Base-by-base conservation (phyloP, 2,329 filamentous ascomycete species). In the Cadophora malorum region DNA sequence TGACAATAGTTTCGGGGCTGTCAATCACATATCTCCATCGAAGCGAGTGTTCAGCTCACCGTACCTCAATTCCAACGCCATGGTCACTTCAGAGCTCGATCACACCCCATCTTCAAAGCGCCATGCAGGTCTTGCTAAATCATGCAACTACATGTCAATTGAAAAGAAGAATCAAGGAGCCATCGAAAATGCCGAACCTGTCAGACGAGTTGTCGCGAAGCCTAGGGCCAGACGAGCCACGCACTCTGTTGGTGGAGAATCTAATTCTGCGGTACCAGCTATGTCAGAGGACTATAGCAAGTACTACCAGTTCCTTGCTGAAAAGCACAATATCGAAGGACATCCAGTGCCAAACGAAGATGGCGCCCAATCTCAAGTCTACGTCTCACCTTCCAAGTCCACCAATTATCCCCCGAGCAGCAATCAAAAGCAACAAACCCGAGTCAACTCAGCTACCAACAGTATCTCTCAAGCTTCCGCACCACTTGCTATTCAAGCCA, bases 51-150 rank as follows among this genome's bases (percentile, higher is more conserved):
- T 41, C 19, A 59, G 33, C 23, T 41, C 35, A 25, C 16, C 56
- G 45, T 59, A 45, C 5, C n/a, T 38, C 56, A 28, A 23, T 21
- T 45, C 33, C 9, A 59, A n/a, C 33, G 12, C 56, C n/a, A 28
- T 41, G 56, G 38, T 25, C 14, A 45, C 33, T 41, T 59, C 56
- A 21, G 56, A 59, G 21, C 21, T 23, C 10, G 35, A 59, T 19
- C 21, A 14, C 14, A 16, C 35, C 14, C 56, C 33, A 23, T 59
- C 56, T 21, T 21, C 56, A 59, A 59, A 59, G 35, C 56, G 56
- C 21, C 56, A 33, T 45, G 35, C 33, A 59, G 19, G 33, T 23
- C 56, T 25, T 19, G 2, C 4, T 19, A 3, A 10, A 28, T 45
- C 21, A 25, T 7, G 6, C 23, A 38, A 23, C 12, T 10, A 21